phyloP scores from a whole-genome alignment of 164 flowering plant species.

The Chloranthus sessilifolius region DNA sequence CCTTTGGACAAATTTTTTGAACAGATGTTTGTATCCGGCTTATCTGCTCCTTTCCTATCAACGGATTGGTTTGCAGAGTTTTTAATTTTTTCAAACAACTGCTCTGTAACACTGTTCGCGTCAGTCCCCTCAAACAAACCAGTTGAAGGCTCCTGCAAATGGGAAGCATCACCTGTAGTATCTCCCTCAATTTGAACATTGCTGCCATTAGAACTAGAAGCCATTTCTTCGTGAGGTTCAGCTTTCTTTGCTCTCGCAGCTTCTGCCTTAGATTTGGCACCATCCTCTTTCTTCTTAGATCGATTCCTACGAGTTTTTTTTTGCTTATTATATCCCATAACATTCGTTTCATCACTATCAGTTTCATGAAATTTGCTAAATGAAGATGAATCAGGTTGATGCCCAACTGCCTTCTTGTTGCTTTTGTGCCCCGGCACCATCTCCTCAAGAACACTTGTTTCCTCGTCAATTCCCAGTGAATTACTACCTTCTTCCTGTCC shows the following conservation, averaged over 20 bases:
- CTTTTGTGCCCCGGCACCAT: slow-evolving; percentile 61
- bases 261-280: slow-evolving; percentile 15
- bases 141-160: slow-evolving; percentile 20
- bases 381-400: slow-evolving; percentile 17
- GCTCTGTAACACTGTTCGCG: slow-evolving; percentile 18
- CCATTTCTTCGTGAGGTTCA: slow-evolving; percentile 5
- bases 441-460: slow-evolving; percentile 52
- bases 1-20: slow-evolving; percentile 47
- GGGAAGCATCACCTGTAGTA: slow-evolving; percentile 13
- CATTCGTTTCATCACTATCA: slow-evolving; percentile 31
- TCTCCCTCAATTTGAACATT: slow-evolving; percentile 17
- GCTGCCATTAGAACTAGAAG: slow-evolving; percentile 6
- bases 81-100: slow-evolving; percentile 13
- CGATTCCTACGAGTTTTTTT: slow-evolving; percentile 49
- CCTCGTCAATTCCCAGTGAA: slow-evolving; percentile 38
- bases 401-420: slow-evolving; percentile 23
- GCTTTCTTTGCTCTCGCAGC: slow-evolving; percentile 5
- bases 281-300: slow-evolving; percentile 36
- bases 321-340: slow-evolving; percentile 46
- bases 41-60: slow-evolving; percentile 27
- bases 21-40: slow-evolving; percentile 34
- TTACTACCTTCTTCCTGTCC: slow-evolving; percentile 5
- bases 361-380: slow-evolving; percentile 14
- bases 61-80: slow-evolving; percentile 26
- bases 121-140: slow-evolving; percentile 19